Base-by-base conservation (phyloP, 768 basidiomycete genomes). In the Mycena albidolilacea region DNA sequence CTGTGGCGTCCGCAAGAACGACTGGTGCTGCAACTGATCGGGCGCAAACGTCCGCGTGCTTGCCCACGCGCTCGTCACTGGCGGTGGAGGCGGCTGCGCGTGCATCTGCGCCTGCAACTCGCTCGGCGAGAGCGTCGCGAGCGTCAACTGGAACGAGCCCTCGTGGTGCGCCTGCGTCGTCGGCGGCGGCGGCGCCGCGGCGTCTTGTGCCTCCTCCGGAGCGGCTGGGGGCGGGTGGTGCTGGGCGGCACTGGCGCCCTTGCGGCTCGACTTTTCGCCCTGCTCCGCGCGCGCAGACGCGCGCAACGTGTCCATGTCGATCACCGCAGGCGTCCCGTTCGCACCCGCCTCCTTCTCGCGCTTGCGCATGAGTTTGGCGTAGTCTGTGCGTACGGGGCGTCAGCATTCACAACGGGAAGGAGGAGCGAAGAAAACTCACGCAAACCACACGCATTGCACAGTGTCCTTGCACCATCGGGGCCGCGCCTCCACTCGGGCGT, bases 401-500 rank as follows among this genome's bases (percentile, higher is more conserved):
- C 58, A 70, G 52, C 11, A 12, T 41, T 55, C 52, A 4, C 30
- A 30, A 30, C 30, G 30, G 30, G 30, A 30, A 30, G 35, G 67
- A 48, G 63, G 71, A 50, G n/a, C 9, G 54, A 38, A 37, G 30
- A 62, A 54, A 8, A 90, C 92, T 80, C 80, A 95, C 94, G 94
- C 76, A 95, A 82, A 41, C 94, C 94, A 82, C 94, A 95, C 54
- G 94, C 94, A 80, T 95, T 95, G 79, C 94, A 95, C 77, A 95
- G 79, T 9, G 94, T 95, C 78, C 94, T 84, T 35, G 94, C 94
- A 5, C 94, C 94, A 78, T 95, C 94, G 3, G 94, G 94, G 17
- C 94, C 94, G 35, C 94, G 88, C 65, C 94, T 83, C 94, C 94
- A 95, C 80, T 95, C 94, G n/a, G 94, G 94, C 5, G 94, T 95